Base-by-base conservation (phyloP, 208 protist species). In the Trypanosoma boissoni region DNA sequence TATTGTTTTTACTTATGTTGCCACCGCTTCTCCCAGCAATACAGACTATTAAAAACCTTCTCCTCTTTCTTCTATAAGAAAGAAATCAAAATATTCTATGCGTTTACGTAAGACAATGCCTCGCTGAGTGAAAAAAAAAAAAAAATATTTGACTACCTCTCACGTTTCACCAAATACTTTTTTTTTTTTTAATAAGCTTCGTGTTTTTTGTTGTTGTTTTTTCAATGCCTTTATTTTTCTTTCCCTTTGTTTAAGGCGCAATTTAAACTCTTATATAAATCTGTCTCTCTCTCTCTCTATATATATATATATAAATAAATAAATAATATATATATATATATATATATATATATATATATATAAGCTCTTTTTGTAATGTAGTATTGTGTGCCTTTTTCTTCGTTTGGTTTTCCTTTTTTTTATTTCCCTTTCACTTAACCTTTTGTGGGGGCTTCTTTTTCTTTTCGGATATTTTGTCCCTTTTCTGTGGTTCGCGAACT, bases 261-360 rank as follows among this genome's bases (percentile, higher is more conserved):
- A 39, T 39, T 39, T 39, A 39, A 39, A 12, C 12, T 39, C 12
- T 39, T 39, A 16, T 39, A 16, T 39, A 16, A 16, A 16, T 39
- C 12, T 39, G 34, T 6, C 12, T 12, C 12, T 39, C 34, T 39
- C 34, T 39, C 34, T 39, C 39, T 63, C 43, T 28, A 6, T 41
- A 12, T 31, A 18, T 27, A 57, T 58, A n/a, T n/a, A n/a, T n/a
- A n/a, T n/a, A n/a, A n/a, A 39, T 6, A 16, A 16, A 16, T 12
- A 12, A 12, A 39, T 6, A 16, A 12, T 39, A 39, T 39, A 16
- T 16, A n/a, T 23, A 41, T n/a, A 46, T 48, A 58, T 58, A 46
- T 48, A 46, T 58, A 46, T 48, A 58, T 58, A 46, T 58, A 58
- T 58, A 58, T 58, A 45, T 48, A 48, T 58, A 45, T 58, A 45